Percentiles rank a stretch among this genome's conserved stretches.
phyloP scores from a whole-genome alignment of 805 yeast species.

The Henningerozyma blattae region DNA sequence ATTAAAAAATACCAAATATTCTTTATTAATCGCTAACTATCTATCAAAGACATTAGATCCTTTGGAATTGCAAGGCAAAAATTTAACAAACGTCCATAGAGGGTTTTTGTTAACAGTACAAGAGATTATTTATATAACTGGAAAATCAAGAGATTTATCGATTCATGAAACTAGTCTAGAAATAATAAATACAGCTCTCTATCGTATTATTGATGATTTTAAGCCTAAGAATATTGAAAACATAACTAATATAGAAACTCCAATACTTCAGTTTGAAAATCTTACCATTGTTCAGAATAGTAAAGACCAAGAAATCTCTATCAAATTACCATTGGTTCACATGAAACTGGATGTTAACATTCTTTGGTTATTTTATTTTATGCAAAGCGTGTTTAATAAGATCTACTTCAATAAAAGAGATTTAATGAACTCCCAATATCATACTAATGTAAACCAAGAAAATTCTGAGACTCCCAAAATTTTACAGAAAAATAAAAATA shows the following conservation, averaged over 20 bases:
- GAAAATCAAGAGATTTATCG: not conserved
- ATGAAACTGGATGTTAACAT: slow-evolving; percentile 20
- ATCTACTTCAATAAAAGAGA: not conserved
- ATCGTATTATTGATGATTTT: not conserved
- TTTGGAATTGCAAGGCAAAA: slow-evolving; percentile 5
- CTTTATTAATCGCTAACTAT: slow-evolving; percentile 13
- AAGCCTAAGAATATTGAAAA: not conserved
- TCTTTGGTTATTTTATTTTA: slow-evolving; percentile 17
- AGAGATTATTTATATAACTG: slow-evolving; percentile 10
- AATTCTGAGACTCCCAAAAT: not conserved
- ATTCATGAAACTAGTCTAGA: slow-evolving; percentile 2
- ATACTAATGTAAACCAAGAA: slow-evolving; percentile 2
- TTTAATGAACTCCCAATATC: slow-evolving; percentile 2
- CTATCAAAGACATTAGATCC: slow-evolving; percentile 18
- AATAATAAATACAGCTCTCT: slow-evolving; percentile 7
- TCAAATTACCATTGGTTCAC: slow-evolving; percentile 13
- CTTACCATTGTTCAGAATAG: not conserved
- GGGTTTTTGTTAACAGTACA: slow-evolving; percentile 13
- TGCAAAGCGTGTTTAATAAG: slow-evolving; percentile 6
- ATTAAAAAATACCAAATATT: slow-evolving; percentile 14
- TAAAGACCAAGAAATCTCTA: not conserved
- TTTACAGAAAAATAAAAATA: not conserved
- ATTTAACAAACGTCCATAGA: slow-evolving; percentile 14
- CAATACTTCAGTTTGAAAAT: not conserved
- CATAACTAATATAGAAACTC: not conserved